Evolutionary conservation across 768 basidiomycete genomes (phyloP).

Genomic region (Chalciporus sphaerocephalus): DNA sequence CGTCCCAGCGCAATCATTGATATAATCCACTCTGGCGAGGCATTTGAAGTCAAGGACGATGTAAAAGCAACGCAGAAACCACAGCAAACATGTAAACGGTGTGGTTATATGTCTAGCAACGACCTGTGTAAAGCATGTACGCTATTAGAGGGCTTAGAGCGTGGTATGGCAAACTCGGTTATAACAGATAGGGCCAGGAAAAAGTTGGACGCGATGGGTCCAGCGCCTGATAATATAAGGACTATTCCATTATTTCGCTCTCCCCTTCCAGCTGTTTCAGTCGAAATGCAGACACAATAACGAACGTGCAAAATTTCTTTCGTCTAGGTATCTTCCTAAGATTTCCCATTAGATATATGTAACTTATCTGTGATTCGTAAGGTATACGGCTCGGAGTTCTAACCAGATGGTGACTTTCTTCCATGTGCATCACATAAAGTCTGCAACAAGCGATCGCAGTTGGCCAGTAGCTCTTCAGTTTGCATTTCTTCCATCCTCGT

Average conservation of each 20-base stretch:
- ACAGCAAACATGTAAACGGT: conserved; percentile 86
- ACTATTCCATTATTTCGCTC: conserved; percentile 70
- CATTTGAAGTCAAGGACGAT: conserved; percentile 80
- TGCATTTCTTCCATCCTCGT: conserved; percentile 50
- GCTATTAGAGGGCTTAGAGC: conserved; percentile 83
- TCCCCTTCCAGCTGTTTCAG: conserved; percentile 37
- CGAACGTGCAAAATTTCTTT: neutral
- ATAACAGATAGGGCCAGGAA: conserved; percentile 66
- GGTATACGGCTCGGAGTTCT: too few species aligned
- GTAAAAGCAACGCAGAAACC: conserved; percentile 79
- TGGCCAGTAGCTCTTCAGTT: conserved; percentile 44
- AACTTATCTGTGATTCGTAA: too few species aligned
- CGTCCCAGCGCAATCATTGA: conserved; percentile 95
- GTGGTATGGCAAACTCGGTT: conserved; percentile 64
- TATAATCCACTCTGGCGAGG: conserved; percentile 94
- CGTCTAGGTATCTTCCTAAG: neutral
- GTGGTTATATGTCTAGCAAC: conserved; percentile 95
- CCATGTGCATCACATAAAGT: conserved; percentile 32
- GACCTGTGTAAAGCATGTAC: conserved; percentile 96
- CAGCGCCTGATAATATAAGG: conserved; percentile 62
- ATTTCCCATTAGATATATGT: conserved; percentile 3
- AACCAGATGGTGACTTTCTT: conserved; percentile 19
- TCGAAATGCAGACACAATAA: conserved; percentile 33
- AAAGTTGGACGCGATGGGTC: conserved; percentile 55
- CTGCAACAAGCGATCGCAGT: conserved; percentile 53